These are phyloP conservation scores for Mollisia scopiformis DNA, from an alignment of 2,329 filamentous ascomycete species.

Conservation along the genomic window DNA sequence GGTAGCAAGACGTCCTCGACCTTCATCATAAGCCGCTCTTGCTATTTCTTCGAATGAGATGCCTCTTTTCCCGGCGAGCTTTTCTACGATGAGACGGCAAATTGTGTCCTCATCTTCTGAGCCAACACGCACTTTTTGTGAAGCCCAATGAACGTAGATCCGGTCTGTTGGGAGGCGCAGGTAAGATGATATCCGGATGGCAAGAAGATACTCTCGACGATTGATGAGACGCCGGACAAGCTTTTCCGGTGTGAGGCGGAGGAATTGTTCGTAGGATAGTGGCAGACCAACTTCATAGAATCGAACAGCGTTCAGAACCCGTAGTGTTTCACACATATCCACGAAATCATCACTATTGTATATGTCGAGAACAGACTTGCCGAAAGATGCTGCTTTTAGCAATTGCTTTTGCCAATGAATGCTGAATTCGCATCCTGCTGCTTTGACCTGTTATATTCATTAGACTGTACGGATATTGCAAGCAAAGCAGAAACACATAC, in stretches of 20 bases:
- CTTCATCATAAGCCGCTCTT: constrained; percentile 90
- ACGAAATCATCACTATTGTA: constrained; percentile 99
- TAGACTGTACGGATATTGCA: constrained; percentile 11
- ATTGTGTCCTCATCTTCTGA: constrained; percentile 86
- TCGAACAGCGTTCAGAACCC: constrained; percentile 89
- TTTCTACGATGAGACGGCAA: constrained; percentile 83
- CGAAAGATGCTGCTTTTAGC: constrained; percentile 95
- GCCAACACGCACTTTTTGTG: constrained; percentile 86
- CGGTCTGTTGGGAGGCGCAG: constrained; percentile 82
- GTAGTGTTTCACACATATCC: constrained; percentile 93
- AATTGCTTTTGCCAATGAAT: constrained; percentile 93
- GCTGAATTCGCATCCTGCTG: constrained; percentile 89
- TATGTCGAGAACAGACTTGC: constrained; percentile 94
- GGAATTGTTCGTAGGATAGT: constrained; percentile 90
- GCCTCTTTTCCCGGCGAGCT: constrained; percentile 83
- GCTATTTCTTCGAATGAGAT: constrained; percentile 97
- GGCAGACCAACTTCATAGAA: constrained; percentile 91
- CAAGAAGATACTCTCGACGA: constrained; percentile 87
- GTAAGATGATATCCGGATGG: constrained; percentile 85
- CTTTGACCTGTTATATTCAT: constrained; percentile 59
- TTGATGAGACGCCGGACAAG: constrained; percentile 86
- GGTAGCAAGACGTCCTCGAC: constrained; percentile 84
- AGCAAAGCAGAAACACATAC: constrained; percentile 37
- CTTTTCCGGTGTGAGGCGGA: constrained; percentile 85
- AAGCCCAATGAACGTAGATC: constrained; percentile 97